These are phyloP conservation scores for Diaporthe sp. DNA, from an alignment of 2,329 filamentous ascomycete species.

Conservation along the genomic window DNA sequence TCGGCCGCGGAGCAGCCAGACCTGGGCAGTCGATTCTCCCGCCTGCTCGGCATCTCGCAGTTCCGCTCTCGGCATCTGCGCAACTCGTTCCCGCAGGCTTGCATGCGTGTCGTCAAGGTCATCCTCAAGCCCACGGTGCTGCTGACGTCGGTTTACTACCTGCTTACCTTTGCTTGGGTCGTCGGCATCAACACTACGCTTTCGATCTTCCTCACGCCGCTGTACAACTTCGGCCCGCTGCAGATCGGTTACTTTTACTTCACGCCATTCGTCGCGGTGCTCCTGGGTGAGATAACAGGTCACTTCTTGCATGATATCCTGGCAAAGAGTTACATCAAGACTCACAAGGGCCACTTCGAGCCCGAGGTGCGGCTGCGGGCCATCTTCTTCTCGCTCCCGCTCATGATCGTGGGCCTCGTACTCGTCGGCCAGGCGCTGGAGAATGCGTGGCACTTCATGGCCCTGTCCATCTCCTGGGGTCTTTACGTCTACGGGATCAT, in stretches of 20 bases:
- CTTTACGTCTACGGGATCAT: conserved; percentile 69
- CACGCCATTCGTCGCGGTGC: conserved; percentile 66
- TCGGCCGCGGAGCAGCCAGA: conserved; percentile 52
- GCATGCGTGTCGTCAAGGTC: conserved; percentile 54
- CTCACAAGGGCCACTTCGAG: conserved; percentile 66
- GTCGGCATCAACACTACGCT: conserved; percentile 70
- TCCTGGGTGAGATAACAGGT: conserved; percentile 66
- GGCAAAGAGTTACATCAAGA: conserved; percentile 58
- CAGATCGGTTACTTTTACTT: conserved; percentile 71
- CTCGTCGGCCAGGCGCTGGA: conserved; percentile 67
- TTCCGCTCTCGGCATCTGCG: conserved; percentile 52
- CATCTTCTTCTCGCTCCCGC: conserved; percentile 60
- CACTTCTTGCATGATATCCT: conserved; percentile 70
- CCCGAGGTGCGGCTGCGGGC: conserved; percentile 67
- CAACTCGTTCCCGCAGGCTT: conserved; percentile 57
- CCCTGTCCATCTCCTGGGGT: conserved; percentile 63
- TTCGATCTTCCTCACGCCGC: conserved; percentile 62
- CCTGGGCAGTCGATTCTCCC: conserved; percentile 47
- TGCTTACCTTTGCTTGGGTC: conserved; percentile 62
- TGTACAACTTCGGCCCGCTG: conserved; percentile 64
- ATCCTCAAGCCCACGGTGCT: conserved; percentile 56
- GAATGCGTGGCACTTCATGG: conserved; percentile 65
- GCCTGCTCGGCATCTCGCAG: conserved; percentile 51
- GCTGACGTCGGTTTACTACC: conserved; percentile 53
- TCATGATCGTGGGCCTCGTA: conserved; percentile 64